These are phyloP conservation scores for Auricularia sp. DNA, from an alignment of 768 basidiomycete genomes.

Conservation along the genomic window DNA sequence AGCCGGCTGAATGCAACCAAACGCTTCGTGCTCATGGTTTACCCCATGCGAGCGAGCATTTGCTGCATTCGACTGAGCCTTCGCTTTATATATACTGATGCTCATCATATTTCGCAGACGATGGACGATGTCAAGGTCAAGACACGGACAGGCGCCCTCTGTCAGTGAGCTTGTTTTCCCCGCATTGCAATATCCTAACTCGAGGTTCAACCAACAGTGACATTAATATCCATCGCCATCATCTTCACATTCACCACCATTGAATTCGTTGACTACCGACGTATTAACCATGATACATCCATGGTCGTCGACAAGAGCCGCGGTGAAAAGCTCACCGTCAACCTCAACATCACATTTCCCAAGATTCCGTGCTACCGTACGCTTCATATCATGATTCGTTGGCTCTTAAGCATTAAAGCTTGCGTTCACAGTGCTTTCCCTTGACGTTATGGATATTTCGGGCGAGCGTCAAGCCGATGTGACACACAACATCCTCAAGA, in stretches of 20 bases:
- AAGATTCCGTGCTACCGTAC: constrained; percentile 94
- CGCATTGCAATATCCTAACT: constrained; percentile 2
- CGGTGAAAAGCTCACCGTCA: constrained; percentile 88
- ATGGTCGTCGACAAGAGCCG: constrained; percentile 90
- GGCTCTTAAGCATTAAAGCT: not conserved
- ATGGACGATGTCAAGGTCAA: constrained; percentile 99
- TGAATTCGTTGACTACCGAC: constrained; percentile 93
- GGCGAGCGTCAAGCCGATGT: constrained; percentile 90
- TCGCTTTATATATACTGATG: not conserved
- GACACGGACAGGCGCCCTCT: constrained; percentile 84
- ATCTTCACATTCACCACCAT: constrained; percentile 85
- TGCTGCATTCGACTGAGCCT: too few species aligned
- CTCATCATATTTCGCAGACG: constrained; percentile 43
- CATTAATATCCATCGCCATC: constrained; percentile 81
- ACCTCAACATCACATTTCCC: constrained; percentile 89
- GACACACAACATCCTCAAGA: constrained; percentile 81
- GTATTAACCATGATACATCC: constrained; percentile 77
- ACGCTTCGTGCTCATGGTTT: too few species aligned
- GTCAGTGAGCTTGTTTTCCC: constrained; percentile 35
- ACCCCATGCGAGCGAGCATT: too few species aligned
- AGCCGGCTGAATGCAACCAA: not conserved
- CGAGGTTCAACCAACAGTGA: constrained; percentile 45
- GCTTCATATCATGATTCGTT: constrained; percentile 22
- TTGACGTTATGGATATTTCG: constrained; percentile 97
- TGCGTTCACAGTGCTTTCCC: constrained; percentile 61